Percentiles rank a stretch among this genome's conserved stretches.
Evolutionary conservation across 768 basidiomycete species (phyloP).

Genomic region (Leccinellum rugosiceps): DNA sequence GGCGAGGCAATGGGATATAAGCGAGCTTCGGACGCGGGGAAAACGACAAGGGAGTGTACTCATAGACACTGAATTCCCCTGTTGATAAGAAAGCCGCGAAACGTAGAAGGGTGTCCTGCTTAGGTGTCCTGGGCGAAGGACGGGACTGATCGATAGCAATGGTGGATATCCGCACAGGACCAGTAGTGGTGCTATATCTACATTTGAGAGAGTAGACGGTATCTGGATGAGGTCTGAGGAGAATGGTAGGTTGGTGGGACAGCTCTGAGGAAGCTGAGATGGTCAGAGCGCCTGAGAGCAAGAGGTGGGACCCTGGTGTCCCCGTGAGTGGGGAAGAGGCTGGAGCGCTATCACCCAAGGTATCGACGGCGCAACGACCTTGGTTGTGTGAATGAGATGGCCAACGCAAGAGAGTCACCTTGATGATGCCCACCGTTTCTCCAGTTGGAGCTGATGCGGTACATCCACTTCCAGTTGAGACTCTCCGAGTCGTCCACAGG

Average conservation of each 20-base stretch:
- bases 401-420: slow-evolving; percentile 11
- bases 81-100: slow-evolving; percentile 63
- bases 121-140: slow-evolving; percentile 35
- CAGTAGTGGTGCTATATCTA: slow-evolving; percentile 34
- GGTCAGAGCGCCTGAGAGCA: slow-evolving; percentile 58
- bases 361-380: slow-evolving; percentile 64
- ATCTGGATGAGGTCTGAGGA: slow-evolving; percentile 20
- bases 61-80: slow-evolving; percentile 63
- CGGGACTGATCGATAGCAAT: slow-evolving; percentile 76
- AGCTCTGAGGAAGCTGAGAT: slow-evolving; percentile 51
- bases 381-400: slow-evolving; percentile 21
- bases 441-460: slow-evolving; percentile 82
- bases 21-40: slow-evolving; percentile 42
- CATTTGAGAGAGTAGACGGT: slow-evolving; percentile 42
- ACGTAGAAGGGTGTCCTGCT: slow-evolving; percentile 34
- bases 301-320: slow-evolving; percentile 36
- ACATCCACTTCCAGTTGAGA: slow-evolving; percentile 83
- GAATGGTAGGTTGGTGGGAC: slow-evolving; percentile 21
- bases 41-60: slow-evolving; percentile 44
- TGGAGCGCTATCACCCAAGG: slow-evolving; percentile 17
- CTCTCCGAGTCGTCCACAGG: slow-evolving; percentile 29
- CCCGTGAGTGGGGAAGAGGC: not conserved
- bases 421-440: slow-evolving; percentile 52
- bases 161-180: slow-evolving; percentile 50
- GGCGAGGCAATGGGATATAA: slow-evolving; percentile 44